Percentiles rank a stretch among this genome's conserved stretches.
These are phyloP conservation scores for Verticillium nonalfalfae DNA, from an alignment of 2,329 filamentous ascomycete species.

Conservation along the genomic window DNA sequence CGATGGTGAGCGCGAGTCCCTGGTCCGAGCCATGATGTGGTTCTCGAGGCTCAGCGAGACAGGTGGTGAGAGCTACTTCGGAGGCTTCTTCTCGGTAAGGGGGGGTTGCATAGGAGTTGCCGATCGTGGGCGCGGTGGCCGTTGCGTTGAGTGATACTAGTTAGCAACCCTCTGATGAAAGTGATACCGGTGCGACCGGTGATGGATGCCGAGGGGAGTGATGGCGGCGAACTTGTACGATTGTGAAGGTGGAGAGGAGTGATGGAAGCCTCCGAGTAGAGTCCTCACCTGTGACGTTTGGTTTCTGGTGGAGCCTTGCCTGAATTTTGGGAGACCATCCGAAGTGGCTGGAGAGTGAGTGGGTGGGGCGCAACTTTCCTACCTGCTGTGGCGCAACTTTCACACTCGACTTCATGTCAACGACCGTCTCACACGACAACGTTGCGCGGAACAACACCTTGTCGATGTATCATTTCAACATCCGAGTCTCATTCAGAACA, in stretches of 20 bases:
- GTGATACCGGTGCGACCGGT: neutral
- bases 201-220: neutral
- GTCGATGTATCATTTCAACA: neutral
- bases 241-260: neutral
- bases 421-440: neutral
- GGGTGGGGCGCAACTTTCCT: neutral
- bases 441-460: neutral
- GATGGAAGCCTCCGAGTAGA: neutral
- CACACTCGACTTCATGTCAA: neutral
- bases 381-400: neutral
- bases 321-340: neutral
- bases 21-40: slow-evolving; percentile 53
- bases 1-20: slow-evolving; percentile 81
- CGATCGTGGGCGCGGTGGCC: neutral
- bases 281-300: neutral
- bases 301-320: neutral
- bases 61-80: slow-evolving; percentile 16
- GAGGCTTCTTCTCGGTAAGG: neutral
- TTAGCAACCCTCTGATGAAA: neutral
- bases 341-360: neutral
- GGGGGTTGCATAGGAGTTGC: neutral
- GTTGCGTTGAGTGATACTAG: neutral
- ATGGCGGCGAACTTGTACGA: neutral
- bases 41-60: slow-evolving; percentile 34
- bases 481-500: neutral